Base-by-base conservation (phyloP, 495 filamentous ascomycete species). In the Echria macrotheca region DNA sequence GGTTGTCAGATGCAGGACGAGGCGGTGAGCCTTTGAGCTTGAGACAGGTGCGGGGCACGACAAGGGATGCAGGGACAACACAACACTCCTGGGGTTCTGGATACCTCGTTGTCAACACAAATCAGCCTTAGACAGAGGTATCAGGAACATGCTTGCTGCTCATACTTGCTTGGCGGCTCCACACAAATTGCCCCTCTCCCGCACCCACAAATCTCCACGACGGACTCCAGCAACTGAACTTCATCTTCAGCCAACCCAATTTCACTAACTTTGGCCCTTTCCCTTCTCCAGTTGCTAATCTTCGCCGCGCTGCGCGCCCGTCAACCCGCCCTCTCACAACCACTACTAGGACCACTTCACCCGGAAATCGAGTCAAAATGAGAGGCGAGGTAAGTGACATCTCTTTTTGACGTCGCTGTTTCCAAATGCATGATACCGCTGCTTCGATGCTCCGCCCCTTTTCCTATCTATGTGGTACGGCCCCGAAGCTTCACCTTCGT, bases 311-410 rank as follows among this genome's bases (percentile, higher is more conserved):
- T 57, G 58, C 43, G 59, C 57, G 59, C 56, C 49, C 44, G 33
- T 29, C 19, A 39, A 36, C 37, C 31, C 28, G 35, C 33, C 45
- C 39, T 52, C 50, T 24, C 14, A 22, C 45, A 26, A 52, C 33
- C 36, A 44, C 29, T 44, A 43, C 33, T 38, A 49, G 32, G 50
- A 55, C 49, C 45, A 39, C 23, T 33, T 25, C 39, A 47, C 22
- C 25, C 29, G 38, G 40, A 29, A 56, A 52, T 49, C 47, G 29
- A 49, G 57, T 57, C 61, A 75, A 54, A 54, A 77, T 77, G 74
- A 72, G 73, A 66, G 74, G 74, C 59, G 74, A 77, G 66, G 74
- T 77, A 72, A 59, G 73, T 63, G 23, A 6, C 28, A 31, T 31
- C 28, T 31, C 6, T 12, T 31, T 31, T 31, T 12, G n/a, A n/a